These are phyloP conservation scores for Magnusiomyces fungicola DNA, from an alignment of 1,139 yeast species.

Conservation along the genomic window DNA sequence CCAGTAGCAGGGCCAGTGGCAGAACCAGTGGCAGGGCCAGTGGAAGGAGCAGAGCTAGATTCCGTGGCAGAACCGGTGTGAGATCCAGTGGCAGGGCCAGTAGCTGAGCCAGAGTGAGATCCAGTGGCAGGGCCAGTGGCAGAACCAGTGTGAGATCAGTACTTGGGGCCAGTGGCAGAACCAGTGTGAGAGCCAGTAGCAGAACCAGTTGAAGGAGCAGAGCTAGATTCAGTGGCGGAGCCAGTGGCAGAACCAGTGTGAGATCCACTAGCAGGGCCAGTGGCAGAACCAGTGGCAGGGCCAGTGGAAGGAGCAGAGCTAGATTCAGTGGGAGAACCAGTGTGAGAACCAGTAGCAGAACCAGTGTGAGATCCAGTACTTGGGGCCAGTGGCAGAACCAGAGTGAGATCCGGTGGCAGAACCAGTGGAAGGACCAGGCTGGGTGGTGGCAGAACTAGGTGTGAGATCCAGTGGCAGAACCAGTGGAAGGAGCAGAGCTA, in stretches of 20 bases:
- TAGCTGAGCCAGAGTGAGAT: background rate
- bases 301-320: background rate
- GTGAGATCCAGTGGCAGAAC: background rate
- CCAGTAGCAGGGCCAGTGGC: background rate
- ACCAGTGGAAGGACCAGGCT: too few relatives aligned
- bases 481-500: background rate
- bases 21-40: background rate
- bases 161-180: background rate
- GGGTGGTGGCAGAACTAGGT: too few relatives aligned
- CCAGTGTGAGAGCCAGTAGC: background rate
- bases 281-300: background rate
- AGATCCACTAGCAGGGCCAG: background rate
- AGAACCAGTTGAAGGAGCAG: background rate
- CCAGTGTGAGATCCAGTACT: background rate
- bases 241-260: background rate
- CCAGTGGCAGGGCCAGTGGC: background rate
- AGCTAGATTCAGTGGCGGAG: too few relatives aligned
- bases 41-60: background rate
- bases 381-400: background rate
- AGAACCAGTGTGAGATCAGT: background rate
- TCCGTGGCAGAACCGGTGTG: background rate
- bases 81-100: background rate
- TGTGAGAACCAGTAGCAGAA: background rate
- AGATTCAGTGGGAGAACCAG: background rate
- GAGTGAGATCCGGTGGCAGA: too few relatives aligned